Percentiles rank a stretch among this genome's conserved stretches.
Conservation (phyloP, 306 rosid genomes). For the Vigna angularis region DNA sequence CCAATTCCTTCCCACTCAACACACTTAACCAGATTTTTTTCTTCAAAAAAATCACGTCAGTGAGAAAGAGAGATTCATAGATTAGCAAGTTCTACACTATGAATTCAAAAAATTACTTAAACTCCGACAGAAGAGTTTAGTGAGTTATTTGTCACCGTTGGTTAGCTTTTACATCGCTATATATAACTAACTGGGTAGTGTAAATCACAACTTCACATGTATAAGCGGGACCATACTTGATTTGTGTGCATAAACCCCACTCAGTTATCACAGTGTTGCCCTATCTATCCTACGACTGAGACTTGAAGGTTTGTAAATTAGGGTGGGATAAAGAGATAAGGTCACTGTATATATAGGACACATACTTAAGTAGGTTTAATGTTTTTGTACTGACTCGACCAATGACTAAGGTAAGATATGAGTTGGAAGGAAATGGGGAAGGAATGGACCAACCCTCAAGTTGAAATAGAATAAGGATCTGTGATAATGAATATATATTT, state of each 20-base stretch:
- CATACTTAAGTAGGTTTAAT: not conserved
- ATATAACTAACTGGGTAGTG: not conserved
- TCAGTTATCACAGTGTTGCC: slow-evolving; percentile 16
- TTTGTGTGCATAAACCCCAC: slow-evolving; percentile 37
- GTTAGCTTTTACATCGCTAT: not conserved
- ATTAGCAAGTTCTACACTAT: not conserved
- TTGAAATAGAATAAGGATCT: not conserved
- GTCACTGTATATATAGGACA: no score
- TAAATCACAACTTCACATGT: slow-evolving; percentile 21
- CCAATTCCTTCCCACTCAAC: not conserved
- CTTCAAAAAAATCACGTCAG: no score
- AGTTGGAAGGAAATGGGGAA: not conserved
- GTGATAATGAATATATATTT: not conserved
- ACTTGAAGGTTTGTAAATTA: not conserved
- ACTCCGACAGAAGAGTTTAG: not conserved
- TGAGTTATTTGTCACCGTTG: not conserved
- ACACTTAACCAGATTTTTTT: not conserved
- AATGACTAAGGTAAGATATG: not conserved
- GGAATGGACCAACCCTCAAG: not conserved
- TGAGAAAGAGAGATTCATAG: not conserved
- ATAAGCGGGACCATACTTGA: slow-evolving; percentile 33
- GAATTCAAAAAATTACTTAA: not conserved
- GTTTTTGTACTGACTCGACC: not conserved
- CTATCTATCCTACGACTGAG: slow-evolving; percentile 23
- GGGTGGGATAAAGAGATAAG: not conserved